Base-by-base conservation (phyloP, 345 rosid species). In the Luvunga scandens region DNA sequence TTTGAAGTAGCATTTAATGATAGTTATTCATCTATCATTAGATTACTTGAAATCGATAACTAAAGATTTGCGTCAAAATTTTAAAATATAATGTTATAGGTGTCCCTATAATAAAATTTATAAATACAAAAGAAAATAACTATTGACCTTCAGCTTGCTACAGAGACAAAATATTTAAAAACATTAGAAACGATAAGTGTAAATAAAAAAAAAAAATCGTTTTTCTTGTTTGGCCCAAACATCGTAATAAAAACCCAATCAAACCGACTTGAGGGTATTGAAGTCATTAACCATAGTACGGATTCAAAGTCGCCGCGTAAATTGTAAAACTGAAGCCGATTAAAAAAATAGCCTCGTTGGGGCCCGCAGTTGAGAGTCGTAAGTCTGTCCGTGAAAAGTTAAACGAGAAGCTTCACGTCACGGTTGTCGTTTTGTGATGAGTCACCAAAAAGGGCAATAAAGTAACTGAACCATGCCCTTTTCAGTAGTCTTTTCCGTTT, bases 361-460 rank as follows among this genome's bases (percentile, higher is more conserved):
- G 30, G 42, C 45, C 60, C 39, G 27, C 79, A 16, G 79, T 68
- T 59, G 68, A 57, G 24, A 75, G 30, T 28, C 57, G 67, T 28
- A 30, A 68, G 22, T 36, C 67, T 68, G 59, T 18, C 42, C 59
- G 67, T 21, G 30, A 69, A 67, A 66, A 24, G 56, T 66, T 19
- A 18, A 39, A 55, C 12, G 19, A 66, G 42, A 48, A 25, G 18
- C 39, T 75, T 63, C 19, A 28, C n/a, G 61, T 48, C 22, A 56
- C 5, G 9, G 53, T 62, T 67, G 79, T 69, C 68, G 79, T 69
- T 60, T 59, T 18, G 61, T 56, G 80, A 59, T 34, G 79, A 66
- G 50, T 66, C 55, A 56, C 16, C 19, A 1, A 67, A 68, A 68
- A 77, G 67, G 75, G 68, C 38, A 69, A 68, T 33, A 57, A 69